These are phyloP conservation scores for Pichia cactophila DNA, from an alignment of 1,139 yeast species.

Conservation along the genomic window DNA sequence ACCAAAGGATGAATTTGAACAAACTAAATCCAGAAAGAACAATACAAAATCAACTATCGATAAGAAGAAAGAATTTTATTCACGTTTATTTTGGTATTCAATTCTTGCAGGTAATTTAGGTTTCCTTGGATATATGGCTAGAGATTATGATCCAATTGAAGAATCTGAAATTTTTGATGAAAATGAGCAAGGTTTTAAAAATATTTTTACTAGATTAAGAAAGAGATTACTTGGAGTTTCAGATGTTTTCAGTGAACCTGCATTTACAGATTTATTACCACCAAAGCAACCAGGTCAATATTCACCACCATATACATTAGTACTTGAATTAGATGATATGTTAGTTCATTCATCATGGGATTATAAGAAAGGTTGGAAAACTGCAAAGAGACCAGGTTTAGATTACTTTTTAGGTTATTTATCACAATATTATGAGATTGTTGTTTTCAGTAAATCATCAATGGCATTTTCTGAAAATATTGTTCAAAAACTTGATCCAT, in stretches of 20 bases:
- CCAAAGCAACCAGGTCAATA: conserved; percentile 90
- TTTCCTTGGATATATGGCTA: conserved; percentile 66
- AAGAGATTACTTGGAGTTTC: conserved; percentile 71
- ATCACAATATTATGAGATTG: conserved; percentile 93
- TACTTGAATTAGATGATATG: conserved; percentile 80
- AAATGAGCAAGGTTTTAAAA: conserved; percentile 61
- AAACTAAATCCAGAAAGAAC: conserved; percentile 34
- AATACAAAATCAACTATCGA: conserved; percentile 65
- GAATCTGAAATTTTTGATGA: conserved; percentile 52
- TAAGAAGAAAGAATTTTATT: conserved; percentile 56
- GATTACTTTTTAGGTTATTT: conserved; percentile 93
- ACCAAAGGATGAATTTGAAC: conserved; percentile 25
- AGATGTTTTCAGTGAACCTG: conserved; percentile 88
- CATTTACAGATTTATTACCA: conserved; percentile 84
- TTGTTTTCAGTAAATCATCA: conserved; percentile 77
- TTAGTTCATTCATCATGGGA: conserved; percentile 91
- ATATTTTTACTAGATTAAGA: conserved; percentile 58
- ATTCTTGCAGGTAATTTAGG: conserved; percentile 54
- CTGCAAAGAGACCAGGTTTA: conserved; percentile 97
- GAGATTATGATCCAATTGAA: conserved; percentile 75
- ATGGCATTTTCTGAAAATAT: conserved; percentile 82
- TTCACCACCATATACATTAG: conserved; percentile 87
- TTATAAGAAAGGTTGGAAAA: conserved; percentile 92
- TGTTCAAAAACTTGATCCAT: conserved; percentile 85
- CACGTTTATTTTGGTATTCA: conserved; percentile 60